Percentiles rank a stretch among this genome's conserved stretches.
These are phyloP conservation scores for Candida montana DNA, from an alignment of 805 yeast genomes.

Conservation along the genomic window DNA sequence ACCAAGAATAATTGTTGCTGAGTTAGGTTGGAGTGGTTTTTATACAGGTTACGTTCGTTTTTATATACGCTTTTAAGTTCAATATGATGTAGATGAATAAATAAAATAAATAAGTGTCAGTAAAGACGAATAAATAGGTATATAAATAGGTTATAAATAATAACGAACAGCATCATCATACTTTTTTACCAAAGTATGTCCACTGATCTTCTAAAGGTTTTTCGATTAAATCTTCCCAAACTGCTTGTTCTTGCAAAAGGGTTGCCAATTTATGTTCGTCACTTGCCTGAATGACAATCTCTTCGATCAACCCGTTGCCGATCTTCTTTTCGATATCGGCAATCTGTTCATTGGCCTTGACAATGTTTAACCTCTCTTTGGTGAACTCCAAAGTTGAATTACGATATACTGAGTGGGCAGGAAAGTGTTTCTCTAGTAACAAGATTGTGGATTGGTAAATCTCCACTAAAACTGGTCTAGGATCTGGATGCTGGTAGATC, in stretches of 20 bases:
- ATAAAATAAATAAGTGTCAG: not conserved
- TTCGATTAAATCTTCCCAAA: slow-evolving; percentile 79
- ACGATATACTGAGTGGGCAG: slow-evolving; percentile 68
- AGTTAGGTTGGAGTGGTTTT: not conserved
- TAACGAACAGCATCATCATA: slow-evolving; percentile 14
- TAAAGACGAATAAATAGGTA: not conserved
- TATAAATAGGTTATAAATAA: slow-evolving; percentile 5
- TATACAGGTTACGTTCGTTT: not conserved
- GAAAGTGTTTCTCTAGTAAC: slow-evolving; percentile 55
- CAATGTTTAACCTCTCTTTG: slow-evolving; percentile 59
- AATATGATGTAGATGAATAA: not conserved
- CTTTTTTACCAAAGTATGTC: slow-evolving; percentile 70
- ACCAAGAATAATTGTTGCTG: slow-evolving; percentile 19
- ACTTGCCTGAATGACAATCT: slow-evolving; percentile 73
- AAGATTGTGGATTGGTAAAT: slow-evolving; percentile 66
- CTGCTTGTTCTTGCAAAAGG: slow-evolving; percentile 62
- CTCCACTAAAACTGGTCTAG: slow-evolving; percentile 70
- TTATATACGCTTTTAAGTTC: not conserved
- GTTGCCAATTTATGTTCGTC: slow-evolving; percentile 69
- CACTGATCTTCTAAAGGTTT: slow-evolving; percentile 79
- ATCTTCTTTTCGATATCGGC: slow-evolving; percentile 67
- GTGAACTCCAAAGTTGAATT: slow-evolving; percentile 71
- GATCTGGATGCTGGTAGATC: slow-evolving; percentile 72
- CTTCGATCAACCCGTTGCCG: slow-evolving; percentile 83
- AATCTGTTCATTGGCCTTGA: slow-evolving; percentile 53